A percentile compares a stretch with the other conserved stretches of the same genome.
phyloP scores from a whole-genome alignment of 2,329 filamentous ascomycete genomes.

The Ascosphaera aggregata region DNA sequence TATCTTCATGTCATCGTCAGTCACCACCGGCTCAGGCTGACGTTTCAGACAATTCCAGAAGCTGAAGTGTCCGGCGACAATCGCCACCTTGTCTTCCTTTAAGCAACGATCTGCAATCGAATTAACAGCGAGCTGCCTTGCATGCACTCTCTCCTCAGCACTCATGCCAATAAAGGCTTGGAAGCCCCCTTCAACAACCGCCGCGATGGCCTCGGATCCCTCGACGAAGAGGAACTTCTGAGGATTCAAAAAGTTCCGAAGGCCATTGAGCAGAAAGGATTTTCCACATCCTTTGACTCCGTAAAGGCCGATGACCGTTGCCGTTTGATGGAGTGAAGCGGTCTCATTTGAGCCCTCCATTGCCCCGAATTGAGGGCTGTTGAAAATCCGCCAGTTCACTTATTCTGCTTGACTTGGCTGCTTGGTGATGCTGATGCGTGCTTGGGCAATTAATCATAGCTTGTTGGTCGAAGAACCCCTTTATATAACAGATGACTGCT shows the following conservation, averaged over 20 bases:
- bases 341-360: too few relatives aligned
- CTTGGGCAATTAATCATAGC: too few relatives aligned
- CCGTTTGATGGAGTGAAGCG: constrained; percentile 8
- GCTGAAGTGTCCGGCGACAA: constrained; percentile 34
- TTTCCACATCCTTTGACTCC: constrained; percentile 33
- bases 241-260: constrained; percentile 16
- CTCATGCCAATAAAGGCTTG: constrained; percentile 21
- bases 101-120: constrained; percentile 18
- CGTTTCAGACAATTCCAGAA: too few relatives aligned
- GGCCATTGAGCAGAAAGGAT: constrained; percentile 19
- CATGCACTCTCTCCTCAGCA: constrained; percentile 14
- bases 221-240: constrained; percentile 26
- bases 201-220: constrained; percentile 26
- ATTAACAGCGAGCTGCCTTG: constrained; percentile 24
- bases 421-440: too few relatives aligned
- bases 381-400: too few relatives aligned
- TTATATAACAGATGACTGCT: too few relatives aligned
- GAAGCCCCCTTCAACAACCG: constrained; percentile 24
- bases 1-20: constrained; percentile 19
- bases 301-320: constrained; percentile 29
- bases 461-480: too few relatives aligned
- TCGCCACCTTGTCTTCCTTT: constrained; percentile 13
- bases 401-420: too few relatives aligned
- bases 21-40: constrained; percentile 20
- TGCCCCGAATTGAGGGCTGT: too few relatives aligned